These are phyloP conservation scores for Colletotrichum lindemuthianum DNA, from an alignment of 2,329 filamentous ascomycete species.

Conservation along the genomic window DNA sequence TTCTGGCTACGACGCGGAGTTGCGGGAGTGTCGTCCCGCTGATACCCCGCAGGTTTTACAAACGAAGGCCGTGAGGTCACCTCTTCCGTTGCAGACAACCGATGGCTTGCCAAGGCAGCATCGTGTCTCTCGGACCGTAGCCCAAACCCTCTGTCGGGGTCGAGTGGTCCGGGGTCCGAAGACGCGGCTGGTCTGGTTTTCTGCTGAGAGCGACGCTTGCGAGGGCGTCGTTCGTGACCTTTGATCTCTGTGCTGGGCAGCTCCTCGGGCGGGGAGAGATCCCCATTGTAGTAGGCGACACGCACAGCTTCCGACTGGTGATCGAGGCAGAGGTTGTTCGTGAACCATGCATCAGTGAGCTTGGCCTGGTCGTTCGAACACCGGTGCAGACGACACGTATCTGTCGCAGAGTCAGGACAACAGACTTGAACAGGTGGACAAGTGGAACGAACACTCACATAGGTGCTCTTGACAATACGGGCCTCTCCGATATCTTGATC, in stretches of 20 bases:
- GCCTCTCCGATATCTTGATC: slow-evolving; percentile 23
- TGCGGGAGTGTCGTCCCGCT: not conserved
- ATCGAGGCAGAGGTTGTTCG: slow-evolving; percentile 28
- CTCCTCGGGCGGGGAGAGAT: not conserved
- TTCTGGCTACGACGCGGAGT: slow-evolving; percentile 34
- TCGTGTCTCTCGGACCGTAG: not conserved
- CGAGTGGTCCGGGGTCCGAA: not conserved
- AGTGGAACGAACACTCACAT: slow-evolving; percentile 27
- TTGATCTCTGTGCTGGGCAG: not conserved
- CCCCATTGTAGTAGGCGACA: slow-evolving; percentile 17
- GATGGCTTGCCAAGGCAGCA: not conserved
- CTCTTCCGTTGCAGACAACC: not conserved
- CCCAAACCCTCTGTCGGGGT: not conserved
- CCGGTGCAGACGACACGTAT: slow-evolving; percentile 29
- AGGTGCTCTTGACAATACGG: slow-evolving; percentile 34
- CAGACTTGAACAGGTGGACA: not conserved
- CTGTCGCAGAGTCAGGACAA: slow-evolving; percentile 22
- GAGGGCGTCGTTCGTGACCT: slow-evolving; percentile 21
- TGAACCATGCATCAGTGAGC: slow-evolving; percentile 26
- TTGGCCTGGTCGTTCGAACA: slow-evolving; percentile 32
- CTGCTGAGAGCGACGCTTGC: slow-evolving; percentile 21
- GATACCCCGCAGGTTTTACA: not conserved
- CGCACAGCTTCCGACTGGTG: slow-evolving; percentile 21
- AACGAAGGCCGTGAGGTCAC: not conserved
- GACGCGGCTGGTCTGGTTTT: not conserved